phyloP scores from a whole-genome alignment of 2,329 filamentous ascomycete species.

The Phyllosticta citribraziliensis region DNA sequence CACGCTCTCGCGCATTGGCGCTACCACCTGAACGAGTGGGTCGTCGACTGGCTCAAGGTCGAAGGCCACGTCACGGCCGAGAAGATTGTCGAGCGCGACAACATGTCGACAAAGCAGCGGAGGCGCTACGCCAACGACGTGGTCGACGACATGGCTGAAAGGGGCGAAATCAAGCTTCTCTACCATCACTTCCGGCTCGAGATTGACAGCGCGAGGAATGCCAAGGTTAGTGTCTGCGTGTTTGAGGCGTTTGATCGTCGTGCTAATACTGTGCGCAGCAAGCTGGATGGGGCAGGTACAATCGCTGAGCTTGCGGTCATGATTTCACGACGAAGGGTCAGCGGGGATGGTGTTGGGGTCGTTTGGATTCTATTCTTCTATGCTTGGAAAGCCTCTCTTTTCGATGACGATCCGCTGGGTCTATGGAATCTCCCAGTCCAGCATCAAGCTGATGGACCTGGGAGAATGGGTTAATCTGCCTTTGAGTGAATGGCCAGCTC shows the following conservation, averaged over 20 bases:
- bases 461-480: no score
- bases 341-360: background rate
- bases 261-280: background rate
- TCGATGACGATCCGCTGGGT: background rate
- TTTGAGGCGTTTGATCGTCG: no score
- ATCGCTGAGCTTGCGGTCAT: background rate
- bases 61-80: slow-evolving; percentile 49
- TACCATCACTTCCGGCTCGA: slow-evolving; percentile 57
- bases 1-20: slow-evolving; percentile 71
- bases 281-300: background rate
- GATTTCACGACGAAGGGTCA: background rate
- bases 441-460: no score
- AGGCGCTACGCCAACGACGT: slow-evolving; percentile 53
- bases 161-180: slow-evolving; percentile 50
- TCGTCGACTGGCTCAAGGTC: slow-evolving; percentile 50
- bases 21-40: slow-evolving; percentile 61
- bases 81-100: slow-evolving; percentile 51
- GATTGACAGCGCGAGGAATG: slow-evolving; percentile 47
- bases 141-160: slow-evolving; percentile 52
- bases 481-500: no score
- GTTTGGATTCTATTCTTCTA: background rate
- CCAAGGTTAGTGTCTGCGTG: slow-evolving; percentile 1
- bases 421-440: background rate
- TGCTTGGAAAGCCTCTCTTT: background rate
- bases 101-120: slow-evolving; percentile 50